Conservation (phyloP, 2,329 filamentous ascomycete genomes). For the Biscogniauxia marginata region DNA sequence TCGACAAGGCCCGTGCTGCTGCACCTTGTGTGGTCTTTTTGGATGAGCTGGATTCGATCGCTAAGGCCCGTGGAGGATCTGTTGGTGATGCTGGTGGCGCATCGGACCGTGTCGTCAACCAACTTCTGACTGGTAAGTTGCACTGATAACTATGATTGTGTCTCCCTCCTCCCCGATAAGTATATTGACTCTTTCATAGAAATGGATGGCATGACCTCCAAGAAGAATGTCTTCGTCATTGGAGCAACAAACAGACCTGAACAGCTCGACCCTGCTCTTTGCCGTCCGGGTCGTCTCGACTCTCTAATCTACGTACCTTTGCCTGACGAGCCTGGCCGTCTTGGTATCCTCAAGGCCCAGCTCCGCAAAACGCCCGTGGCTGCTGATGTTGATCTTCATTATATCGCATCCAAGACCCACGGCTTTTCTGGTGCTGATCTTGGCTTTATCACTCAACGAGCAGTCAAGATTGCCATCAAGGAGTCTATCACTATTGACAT, state of each 20-base stretch:
- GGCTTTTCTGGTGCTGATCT: conserved; percentile 99
- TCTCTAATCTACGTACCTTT: conserved; percentile 98
- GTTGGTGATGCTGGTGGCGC: conserved; percentile 95
- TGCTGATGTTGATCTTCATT: conserved; percentile 80
- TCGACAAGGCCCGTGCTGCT: conserved; percentile 98
- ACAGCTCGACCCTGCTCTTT: conserved; percentile 96
- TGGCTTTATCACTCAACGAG: conserved; percentile 97
- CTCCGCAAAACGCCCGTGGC: conserved; percentile 97
- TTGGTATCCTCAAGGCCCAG: conserved; percentile 89
- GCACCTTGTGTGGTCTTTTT: conserved; percentile 98
- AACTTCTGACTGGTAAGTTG: conserved; percentile 86
- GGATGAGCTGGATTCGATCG: conserved; percentile 97
- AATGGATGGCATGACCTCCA: conserved; percentile 99
- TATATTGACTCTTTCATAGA: conserved; percentile 56
- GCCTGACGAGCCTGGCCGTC: conserved; percentile 86
- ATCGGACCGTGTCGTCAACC: conserved; percentile 99
- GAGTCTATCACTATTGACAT: conserved; percentile 88
- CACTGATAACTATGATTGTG: not conserved
- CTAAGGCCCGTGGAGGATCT: conserved; percentile 97
- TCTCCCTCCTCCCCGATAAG: not conserved
- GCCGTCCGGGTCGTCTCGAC: conserved; percentile 97
- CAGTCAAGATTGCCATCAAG: conserved; percentile 99
- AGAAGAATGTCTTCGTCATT: conserved; percentile 99
- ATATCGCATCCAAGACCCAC: conserved; percentile 95
- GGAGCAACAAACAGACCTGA: conserved; percentile 98